phyloP scores from a whole-genome alignment of 164 flowering plant genomes.

The Nymphaea colorata region DNA sequence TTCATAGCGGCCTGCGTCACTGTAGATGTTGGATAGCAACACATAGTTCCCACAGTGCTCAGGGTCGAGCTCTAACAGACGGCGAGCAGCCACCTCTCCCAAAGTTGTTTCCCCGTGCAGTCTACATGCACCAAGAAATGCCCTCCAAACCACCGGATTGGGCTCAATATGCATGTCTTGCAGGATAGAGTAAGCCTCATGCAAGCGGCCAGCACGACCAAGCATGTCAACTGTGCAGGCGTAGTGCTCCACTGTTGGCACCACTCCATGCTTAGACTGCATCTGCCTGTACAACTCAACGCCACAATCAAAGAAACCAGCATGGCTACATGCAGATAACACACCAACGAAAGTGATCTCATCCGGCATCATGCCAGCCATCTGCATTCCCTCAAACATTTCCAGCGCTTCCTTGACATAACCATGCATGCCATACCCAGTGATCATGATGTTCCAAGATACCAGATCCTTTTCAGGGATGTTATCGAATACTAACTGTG shows the following conservation, averaged over 20 bases:
- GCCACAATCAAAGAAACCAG: conserved; percentile 39
- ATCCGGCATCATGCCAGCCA: conserved; percentile 11
- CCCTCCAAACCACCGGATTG: conserved; percentile 52
- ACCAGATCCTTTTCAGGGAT: conserved; percentile 39
- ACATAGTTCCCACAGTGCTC: conserved; percentile 60
- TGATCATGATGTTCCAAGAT: conserved; percentile 80
- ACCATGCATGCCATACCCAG: conserved; percentile 64
- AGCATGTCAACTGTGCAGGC: conserved; percentile 63
- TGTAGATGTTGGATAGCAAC: conserved; percentile 56
- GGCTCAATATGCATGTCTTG: conserved; percentile 30
- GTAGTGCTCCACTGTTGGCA: conserved; percentile 53
- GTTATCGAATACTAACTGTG: conserved; percentile 32
- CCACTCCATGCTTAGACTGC: conserved; percentile 24
- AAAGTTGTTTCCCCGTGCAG: conserved; percentile 36
- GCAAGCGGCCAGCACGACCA: conserved; percentile 48
- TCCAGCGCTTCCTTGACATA: conserved; percentile 35
- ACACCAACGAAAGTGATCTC: conserved; percentile 35
- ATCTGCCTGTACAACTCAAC: conserved; percentile 16
- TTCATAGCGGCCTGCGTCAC: conserved; percentile 33
- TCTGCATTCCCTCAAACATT: conserved; percentile 25
- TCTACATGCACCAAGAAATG: conserved; percentile 47
- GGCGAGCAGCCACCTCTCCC: conserved; percentile 36
- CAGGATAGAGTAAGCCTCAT: conserved; percentile 38
- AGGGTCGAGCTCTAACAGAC: conserved; percentile 46
- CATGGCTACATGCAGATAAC: conserved; percentile 55